These are phyloP conservation scores for Emericellopsis terricola DNA, from an alignment of 495 filamentous ascomycete species.

Conservation along the genomic window DNA sequence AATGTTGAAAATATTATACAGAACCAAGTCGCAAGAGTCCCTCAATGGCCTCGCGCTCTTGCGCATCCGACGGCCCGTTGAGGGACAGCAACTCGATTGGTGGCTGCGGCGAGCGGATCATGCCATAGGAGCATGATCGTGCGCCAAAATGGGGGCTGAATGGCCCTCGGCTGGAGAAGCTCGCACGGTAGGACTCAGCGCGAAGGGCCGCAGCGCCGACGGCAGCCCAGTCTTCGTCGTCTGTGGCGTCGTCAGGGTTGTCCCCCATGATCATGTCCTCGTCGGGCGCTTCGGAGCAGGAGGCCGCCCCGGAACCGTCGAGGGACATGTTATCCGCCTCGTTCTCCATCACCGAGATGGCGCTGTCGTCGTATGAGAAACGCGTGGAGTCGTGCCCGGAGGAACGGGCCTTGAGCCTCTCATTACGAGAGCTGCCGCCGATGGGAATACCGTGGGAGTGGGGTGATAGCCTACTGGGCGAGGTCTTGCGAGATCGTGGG, in stretches of 20 bases:
- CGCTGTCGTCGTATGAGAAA: conserved; percentile 49
- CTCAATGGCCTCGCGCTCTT: conserved; percentile 73
- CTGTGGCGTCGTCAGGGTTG: conserved; percentile 71
- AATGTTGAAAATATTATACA: conserved; percentile 43
- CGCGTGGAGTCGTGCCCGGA: conserved; percentile 54
- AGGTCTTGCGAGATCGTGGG: conserved; percentile 23
- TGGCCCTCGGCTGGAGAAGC: too few relatives aligned
- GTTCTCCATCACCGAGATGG: conserved; percentile 55
- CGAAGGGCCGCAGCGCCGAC: conserved; percentile 76
- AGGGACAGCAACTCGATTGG: conserved; percentile 29
- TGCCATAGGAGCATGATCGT: conserved; percentile 26
- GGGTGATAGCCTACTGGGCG: conserved; percentile 29
- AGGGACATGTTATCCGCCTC: conserved; percentile 96
- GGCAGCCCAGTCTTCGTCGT: conserved; percentile 92
- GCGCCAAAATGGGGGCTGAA: conserved; percentile 21
- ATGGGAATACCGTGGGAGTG: conserved; percentile 51
- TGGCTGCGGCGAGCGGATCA: conserved; percentile 28
- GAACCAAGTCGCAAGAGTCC: conserved; percentile 72
- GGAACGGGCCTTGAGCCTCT: conserved; percentile 30
- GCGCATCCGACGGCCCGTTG: conserved; percentile 35
- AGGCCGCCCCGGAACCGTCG: conserved; percentile 51
- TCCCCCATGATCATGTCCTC: conserved; percentile 44
- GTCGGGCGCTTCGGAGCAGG: conserved; percentile 60
- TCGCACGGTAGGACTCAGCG: conserved; percentile 40
- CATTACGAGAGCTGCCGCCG: conserved; percentile 23